These are phyloP conservation scores for Penicillium sumatraense DNA, from an alignment of 2,329 filamentous ascomycete species.

Conservation along the genomic window DNA sequence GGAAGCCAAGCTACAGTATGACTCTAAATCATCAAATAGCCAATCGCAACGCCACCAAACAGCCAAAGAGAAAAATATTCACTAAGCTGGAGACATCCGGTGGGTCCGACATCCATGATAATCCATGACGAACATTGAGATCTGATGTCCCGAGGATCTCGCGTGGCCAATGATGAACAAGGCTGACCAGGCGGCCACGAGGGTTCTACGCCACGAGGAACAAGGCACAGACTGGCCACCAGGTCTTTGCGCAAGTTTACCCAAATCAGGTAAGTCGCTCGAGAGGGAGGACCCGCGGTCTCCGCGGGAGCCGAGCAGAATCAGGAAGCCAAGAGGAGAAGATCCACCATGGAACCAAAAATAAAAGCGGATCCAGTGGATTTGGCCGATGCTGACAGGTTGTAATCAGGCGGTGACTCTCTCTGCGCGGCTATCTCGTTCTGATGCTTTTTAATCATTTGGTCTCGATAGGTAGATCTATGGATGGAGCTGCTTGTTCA, in stretches of 20 bases:
- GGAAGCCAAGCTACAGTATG: constrained; percentile 22
- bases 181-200: constrained; percentile 7
- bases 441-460: neutral
- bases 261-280: constrained; percentile 22
- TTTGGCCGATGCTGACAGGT: neutral
- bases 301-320: constrained; percentile 21
- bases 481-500: neutral
- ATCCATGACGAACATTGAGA: neutral
- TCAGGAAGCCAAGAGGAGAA: constrained; percentile 30
- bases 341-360: neutral
- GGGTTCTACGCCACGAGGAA: neutral
- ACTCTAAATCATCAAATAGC: constrained; percentile 1
- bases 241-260: constrained; percentile 14
- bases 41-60: constrained; percentile 2
- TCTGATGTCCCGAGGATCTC: neutral
- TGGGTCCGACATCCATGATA: constrained; percentile 3
- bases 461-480: neutral
- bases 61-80: neutral
- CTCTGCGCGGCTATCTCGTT: neutral
- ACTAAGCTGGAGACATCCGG: constrained; percentile 1
- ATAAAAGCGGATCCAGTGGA: neutral
- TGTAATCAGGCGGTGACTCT: neutral
- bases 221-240: neutral
- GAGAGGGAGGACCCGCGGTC: constrained; percentile 13
- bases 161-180: constrained; percentile 8